Evolutionary conservation across 192 early-diverging fungal genomes (phyloP).

Genomic region (Chytriomyces confervae): DNA sequence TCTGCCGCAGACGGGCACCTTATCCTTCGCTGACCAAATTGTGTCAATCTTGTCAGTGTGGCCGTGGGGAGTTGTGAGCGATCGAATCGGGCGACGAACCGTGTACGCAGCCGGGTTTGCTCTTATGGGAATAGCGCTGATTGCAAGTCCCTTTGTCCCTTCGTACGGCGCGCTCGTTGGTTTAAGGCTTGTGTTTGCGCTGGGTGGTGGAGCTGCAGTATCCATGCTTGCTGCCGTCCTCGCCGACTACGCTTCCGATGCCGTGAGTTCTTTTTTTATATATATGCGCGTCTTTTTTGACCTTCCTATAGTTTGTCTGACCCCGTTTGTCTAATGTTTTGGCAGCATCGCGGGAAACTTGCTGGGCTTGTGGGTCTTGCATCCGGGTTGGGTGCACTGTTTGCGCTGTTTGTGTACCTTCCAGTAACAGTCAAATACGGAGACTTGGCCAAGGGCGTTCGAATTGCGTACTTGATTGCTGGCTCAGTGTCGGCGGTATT

Average conservation of each 20-base stretch:
- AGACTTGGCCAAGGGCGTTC: conserved; percentile 39
- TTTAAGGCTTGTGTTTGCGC: conserved; percentile 69
- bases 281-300: background rate
- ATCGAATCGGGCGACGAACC: conserved; percentile 61
- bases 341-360: conserved; percentile 48
- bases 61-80: conserved; percentile 68
- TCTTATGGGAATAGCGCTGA: conserved; percentile 59
- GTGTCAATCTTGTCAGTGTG: conserved; percentile 59
- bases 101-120: conserved; percentile 62
- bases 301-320: conserved; percentile 60
- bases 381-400: conserved; percentile 66
- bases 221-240: conserved; percentile 74
- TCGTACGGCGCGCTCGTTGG: conserved; percentile 67
- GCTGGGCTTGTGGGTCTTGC: conserved; percentile 66
- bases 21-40: conserved; percentile 72
- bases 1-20: conserved; percentile 51
- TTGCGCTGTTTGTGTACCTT: conserved; percentile 59
- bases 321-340: conserved; percentile 18
- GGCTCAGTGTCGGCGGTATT: conserved; percentile 40
- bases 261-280: conserved; percentile 10
- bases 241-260: conserved; percentile 61
- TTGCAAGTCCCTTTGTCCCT: conserved; percentile 55
- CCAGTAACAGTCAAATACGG: conserved; percentile 49
- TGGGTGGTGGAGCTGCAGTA: conserved; percentile 66
- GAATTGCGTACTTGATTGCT: conserved; percentile 47